Base-by-base conservation (phyloP, 1,284 basidiomycete species). In the Malassezia brasiliensis region DNA sequence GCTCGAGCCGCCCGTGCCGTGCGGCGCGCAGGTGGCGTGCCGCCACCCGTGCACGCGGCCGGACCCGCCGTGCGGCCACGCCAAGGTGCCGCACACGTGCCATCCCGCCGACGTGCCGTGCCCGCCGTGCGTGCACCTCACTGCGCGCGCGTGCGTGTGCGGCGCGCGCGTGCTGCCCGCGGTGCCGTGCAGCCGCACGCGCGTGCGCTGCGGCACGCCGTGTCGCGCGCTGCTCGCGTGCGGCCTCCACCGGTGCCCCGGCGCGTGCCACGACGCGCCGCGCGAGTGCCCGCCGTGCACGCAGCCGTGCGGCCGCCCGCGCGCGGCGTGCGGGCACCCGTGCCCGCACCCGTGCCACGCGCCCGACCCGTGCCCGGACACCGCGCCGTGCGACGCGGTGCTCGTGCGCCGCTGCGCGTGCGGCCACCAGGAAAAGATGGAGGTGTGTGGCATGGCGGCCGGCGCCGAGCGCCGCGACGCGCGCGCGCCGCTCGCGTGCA, bases 111-210 rank as follows among this genome's bases (percentile, higher is more conserved):
- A 67, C 34, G 62, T 59, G 22, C 52, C 54, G 10, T 74, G 72
- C 49, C 72, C 72, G 39, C 71, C 72, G 2, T 74, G 72, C 46
- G 69, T 74, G 40, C 67, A 66, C 47, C 58, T 74, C 12, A 67
- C 69, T 25, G 61, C 63, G 55, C 66, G 64, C 53, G 47, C 53
- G 10, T 74, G 72, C 44, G 60, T 64, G 47, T 74, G 72, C 46
- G 68, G 68, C 40, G 68, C 67, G 54, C 59, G 66, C 40, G 57
- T 64, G 14, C 59, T 74, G 39, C 58, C 62, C 44, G 65, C 71
- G 45, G 63, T 74, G 5, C 69, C 70, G 7, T 74, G 72, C 61
- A 67, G 64, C 34, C 67, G 70, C 36, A 51, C 53, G 12, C 50
- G 56, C 7, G 65, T 72, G 30, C 63, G 63, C 7, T 74, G 72